phyloP scores from a whole-genome alignment of 2,329 filamentous ascomycete species.

The Pseudocercospora macadamiae region DNA sequence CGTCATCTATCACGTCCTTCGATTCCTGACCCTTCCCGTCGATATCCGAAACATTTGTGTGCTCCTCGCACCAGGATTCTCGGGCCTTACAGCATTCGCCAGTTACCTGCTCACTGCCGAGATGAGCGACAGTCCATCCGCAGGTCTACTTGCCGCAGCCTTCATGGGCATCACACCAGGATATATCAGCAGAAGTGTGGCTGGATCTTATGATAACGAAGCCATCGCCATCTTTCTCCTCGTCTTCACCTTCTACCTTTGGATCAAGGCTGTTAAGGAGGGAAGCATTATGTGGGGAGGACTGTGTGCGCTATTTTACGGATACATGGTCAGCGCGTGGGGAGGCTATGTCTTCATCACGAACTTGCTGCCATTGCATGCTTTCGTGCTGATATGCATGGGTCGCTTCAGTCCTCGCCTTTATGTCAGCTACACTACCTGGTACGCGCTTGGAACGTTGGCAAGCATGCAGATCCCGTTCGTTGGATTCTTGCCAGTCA shows the following conservation, averaged over 20 bases:
- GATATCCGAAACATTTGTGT: conserved; percentile 99
- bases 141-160: conserved; percentile 86
- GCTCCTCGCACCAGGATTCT: conserved; percentile 90
- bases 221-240: conserved; percentile 98
- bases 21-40: conserved; percentile 84
- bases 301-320: conserved; percentile 92
- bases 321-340: conserved; percentile 99
- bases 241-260: conserved; percentile 97
- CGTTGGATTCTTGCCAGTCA: conserved; percentile 93
- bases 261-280: conserved; percentile 97
- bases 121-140: conserved; percentile 93
- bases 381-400: conserved; percentile 94
- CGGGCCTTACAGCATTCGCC: conserved; percentile 88
- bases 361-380: conserved; percentile 90
- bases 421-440: conserved; percentile 96
- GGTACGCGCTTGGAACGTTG: conserved; percentile 94
- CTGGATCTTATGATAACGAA: conserved; percentile 98
- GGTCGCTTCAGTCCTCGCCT: conserved; percentile 91
- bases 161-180: conserved; percentile 99
- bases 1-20: conserved; percentile 90
- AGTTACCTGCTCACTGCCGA: conserved; percentile 95
- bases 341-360: conserved; percentile 99
- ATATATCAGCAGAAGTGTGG: conserved; percentile 96
- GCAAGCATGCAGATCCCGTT: conserved; percentile 99
- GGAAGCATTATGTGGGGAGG: conserved; percentile 97